Evolutionary conservation across 331 rosid genomes (phyloP), one percentile per base, ranked within the genome.

Genomic region (Malus hybrid): DNA sequence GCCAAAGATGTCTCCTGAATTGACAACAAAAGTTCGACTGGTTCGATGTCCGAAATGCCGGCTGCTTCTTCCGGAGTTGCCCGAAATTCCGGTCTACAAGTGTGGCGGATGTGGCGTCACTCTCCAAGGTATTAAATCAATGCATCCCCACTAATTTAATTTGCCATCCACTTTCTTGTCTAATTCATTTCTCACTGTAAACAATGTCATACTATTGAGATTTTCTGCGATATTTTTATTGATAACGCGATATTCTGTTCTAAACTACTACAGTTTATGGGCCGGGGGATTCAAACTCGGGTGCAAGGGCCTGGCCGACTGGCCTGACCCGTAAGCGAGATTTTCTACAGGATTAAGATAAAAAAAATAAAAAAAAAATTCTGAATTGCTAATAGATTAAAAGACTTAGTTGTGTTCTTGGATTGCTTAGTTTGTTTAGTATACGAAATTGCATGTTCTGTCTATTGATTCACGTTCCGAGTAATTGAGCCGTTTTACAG

Each of bases 11-110:
- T 83, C 84, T 8, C 64, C 80, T 68, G 84, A 83, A 19, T 13
- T 78, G 81, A 85, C 86, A 73, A 61, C 86, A 22, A 80, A 80
- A 20, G 63, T 85, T 84, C 91, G 99, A 75, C 24, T 87, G 60
- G 99, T 94, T 66, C 79, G 67, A 63, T 94, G 99, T 84, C 97
- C 99, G 3, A 89, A 87, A 77, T 94, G 99, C 72, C 50, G 66
- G 18, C 19, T 2, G 58, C 78, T 92, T 84, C 97, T 92, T 68
- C 82, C 78, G 44, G 99, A 94, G 84, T 72, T 79, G 83, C 75
- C 91, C 18, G 82, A 80, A 39, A 73, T 72, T 80, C 78, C 72
- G 72, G 79, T 94, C 22, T 94, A 92, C 85, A 76, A 53, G 87
- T 94, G 99, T 46, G 99, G 99, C 68, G 93, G 89, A 86, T 94